A percentile compares a stretch with the other conserved stretches of the same genome.
phyloP scores from a whole-genome alignment of 1,139 yeast genomes.

The Sugiyamaella pinicola region DNA sequence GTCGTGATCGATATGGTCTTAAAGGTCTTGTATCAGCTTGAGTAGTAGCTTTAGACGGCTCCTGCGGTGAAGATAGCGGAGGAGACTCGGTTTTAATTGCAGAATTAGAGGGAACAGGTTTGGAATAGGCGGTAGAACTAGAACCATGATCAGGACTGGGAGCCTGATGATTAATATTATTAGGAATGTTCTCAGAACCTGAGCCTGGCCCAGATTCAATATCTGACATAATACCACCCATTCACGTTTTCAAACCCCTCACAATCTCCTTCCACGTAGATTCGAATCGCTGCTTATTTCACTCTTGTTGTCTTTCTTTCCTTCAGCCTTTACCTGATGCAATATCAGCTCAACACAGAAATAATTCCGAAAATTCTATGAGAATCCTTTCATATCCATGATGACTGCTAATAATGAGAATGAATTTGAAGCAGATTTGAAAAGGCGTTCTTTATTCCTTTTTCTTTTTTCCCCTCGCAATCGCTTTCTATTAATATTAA shows the following conservation, averaged over 20 bases:
- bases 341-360: background rate
- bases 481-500: background rate
- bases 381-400: background rate
- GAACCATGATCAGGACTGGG: background rate
- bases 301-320: background rate
- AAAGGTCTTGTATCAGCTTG: background rate
- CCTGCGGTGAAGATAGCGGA: background rate
- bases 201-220: background rate
- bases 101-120: background rate
- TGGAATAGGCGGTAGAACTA: background rate
- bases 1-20: conserved; percentile 17
- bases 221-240: background rate
- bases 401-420: no score
- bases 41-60: background rate
- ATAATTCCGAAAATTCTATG: background rate
- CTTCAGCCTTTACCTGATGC: background rate
- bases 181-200: no score
- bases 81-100: background rate
- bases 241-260: background rate
- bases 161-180: no score
- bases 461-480: background rate
- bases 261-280: background rate
- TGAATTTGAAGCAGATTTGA: no score
- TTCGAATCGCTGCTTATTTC: background rate
- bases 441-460: no score